phyloP scores from a whole-genome alignment of 2,329 filamentous ascomycete species.

The Colletotrichum endophyticum region DNA sequence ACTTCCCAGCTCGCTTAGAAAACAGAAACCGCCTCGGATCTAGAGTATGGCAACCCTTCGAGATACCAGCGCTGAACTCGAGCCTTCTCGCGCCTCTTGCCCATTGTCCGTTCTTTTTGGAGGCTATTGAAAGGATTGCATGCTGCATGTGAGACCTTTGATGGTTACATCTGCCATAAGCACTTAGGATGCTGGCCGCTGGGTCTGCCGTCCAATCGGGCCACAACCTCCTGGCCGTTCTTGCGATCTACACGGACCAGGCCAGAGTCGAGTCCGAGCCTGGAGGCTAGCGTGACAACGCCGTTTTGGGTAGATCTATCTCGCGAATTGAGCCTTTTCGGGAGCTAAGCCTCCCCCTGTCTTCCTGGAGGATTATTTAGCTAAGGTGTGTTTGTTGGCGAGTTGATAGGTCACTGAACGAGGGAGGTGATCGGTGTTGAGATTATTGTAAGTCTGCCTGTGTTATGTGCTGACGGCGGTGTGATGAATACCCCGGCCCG shows the following conservation, averaged over 20 bases:
- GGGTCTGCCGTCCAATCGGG: not conserved
- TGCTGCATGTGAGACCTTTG: slow-evolving; percentile 10
- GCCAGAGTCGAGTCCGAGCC: not conserved
- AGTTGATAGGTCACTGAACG: not conserved
- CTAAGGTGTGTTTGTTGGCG: not conserved
- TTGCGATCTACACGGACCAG: not conserved
- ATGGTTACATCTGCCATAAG: slow-evolving; percentile 19
- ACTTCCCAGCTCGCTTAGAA: not conserved
- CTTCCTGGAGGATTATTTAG: not conserved
- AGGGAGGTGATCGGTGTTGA: not conserved
- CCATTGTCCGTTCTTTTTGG: not conserved
- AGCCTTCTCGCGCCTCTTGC: not conserved
- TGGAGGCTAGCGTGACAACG: not conserved
- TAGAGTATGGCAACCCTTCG: not conserved
- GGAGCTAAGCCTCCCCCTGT: not conserved
- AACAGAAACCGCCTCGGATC: not conserved
- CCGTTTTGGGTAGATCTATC: not conserved
- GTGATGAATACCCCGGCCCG: not conserved
- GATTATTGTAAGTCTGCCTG: not conserved
- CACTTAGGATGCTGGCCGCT: not conserved
- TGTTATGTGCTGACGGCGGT: not conserved
- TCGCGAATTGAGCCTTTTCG: not conserved
- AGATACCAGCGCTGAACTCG: not conserved
- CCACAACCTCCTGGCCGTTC: not conserved
- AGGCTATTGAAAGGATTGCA: not conserved